phyloP scores from a whole-genome alignment of 176 grass and related monocot genomes.

The Musa troglodytarum region DNA sequence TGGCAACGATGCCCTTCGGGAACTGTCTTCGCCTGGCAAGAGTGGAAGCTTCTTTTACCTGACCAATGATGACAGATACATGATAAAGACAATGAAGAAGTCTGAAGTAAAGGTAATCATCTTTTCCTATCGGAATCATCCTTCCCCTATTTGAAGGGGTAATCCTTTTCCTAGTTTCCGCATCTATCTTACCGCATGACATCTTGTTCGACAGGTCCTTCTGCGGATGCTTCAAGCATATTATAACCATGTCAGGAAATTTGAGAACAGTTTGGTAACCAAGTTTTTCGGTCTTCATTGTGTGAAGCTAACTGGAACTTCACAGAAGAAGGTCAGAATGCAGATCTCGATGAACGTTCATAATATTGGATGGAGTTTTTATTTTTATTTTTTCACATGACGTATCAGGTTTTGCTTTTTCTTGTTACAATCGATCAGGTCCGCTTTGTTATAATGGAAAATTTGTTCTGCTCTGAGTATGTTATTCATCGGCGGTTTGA shows the following conservation, averaged over 20 bases:
- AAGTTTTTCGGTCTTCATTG: slow-evolving; percentile 94
- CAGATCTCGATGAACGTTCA: slow-evolving; percentile 15
- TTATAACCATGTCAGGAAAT: slow-evolving; percentile 82
- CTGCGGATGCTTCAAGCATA: slow-evolving; percentile 96
- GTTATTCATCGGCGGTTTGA: slow-evolving; percentile 83
- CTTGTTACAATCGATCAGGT: slow-evolving; percentile 36
- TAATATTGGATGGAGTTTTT: not conserved
- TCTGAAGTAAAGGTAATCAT: slow-evolving; percentile 89
- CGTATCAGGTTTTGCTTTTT: not conserved
- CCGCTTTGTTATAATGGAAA: slow-evolving; percentile 99
- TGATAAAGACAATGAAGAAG: slow-evolving; percentile 99
- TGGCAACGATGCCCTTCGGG: slow-evolving; percentile 73
- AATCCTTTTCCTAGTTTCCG: not conserved
- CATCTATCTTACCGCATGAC: not conserved
- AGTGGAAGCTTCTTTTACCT: slow-evolving; percentile 97
- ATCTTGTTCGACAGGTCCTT: slow-evolving; percentile 48
- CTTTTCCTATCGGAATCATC: slow-evolving; percentile 10
- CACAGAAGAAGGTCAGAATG: slow-evolving; percentile 85
- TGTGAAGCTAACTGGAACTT: slow-evolving; percentile 79
- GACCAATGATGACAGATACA: slow-evolving; percentile 80
- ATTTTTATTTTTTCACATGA: not conserved
- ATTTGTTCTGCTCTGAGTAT: slow-evolving; percentile 77
- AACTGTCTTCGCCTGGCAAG: slow-evolving; percentile 91
- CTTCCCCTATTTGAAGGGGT: no score
- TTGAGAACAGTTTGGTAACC: slow-evolving; percentile 78